Base-by-base conservation (phyloP, 345 rosid genomes). In the Theobroma cacao region DNA sequence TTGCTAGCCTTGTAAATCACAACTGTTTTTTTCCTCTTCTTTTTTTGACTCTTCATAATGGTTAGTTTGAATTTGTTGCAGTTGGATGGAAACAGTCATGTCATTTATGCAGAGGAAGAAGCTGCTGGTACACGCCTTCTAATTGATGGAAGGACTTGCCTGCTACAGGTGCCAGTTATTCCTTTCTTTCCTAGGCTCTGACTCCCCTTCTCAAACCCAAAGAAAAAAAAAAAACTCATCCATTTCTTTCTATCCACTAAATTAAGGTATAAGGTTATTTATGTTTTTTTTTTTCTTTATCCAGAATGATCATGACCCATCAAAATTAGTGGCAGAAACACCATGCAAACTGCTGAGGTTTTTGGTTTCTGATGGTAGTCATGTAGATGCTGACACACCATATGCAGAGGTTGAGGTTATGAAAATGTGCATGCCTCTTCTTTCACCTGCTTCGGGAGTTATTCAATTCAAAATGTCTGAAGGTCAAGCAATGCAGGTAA, bases 361-460 rank as follows among this genome's bases (percentile, higher is more conserved):
- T 89, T 84, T 94, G 91, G 93, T 97, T 82, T 78, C 88, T 45
- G 98, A 97, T 87, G 91, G 91, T 77, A 88, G 93, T 86, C 98
- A 90, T 80, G 82, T 94, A 85, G 99, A 97, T 82, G 95, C 97
- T 48, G 99, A 97, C 82, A 76, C 82, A 30, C 99, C 99, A 15
- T 97, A 90, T 86, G 99, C 97, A 15, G 99, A 97, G 89, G 98
- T 97, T 81, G 99, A 97, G 88, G 99, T 97, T 84, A 97, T 97
- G 99, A 97, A 97, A 89, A 97, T 97, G 99, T 97, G 99, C 59
- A 97, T 97, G 99, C 99, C 99, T 77, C 99, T 97, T 81, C 98
- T 97, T 74, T 97, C 98, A 79, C 99, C 99, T 76, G 98, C 99
- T 78, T 90, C 98, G 53, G 99, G 99, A 81, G 82, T 87, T 74